Evolutionary conservation across 805 yeast species (phyloP), one percentile per base, ranked within the genome.

Genomic region (Starmerella khaoyaiensis): DNA sequence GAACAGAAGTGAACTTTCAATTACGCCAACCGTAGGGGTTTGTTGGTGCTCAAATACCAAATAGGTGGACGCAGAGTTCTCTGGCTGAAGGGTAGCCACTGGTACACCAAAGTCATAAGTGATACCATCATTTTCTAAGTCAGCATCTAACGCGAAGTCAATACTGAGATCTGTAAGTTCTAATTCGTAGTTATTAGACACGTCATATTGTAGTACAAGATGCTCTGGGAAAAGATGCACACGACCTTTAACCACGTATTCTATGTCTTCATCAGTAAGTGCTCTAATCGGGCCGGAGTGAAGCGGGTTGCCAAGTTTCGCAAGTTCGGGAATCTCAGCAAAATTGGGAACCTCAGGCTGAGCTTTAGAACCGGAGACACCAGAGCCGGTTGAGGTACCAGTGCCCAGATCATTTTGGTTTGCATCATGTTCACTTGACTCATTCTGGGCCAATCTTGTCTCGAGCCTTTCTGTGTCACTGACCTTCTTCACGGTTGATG

Each of bases 241-340:
- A 39, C 81, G 66, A 24, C 79, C 86, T 36, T 69, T 69, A 42
- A 90, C 93, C 30, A 83, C 86, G 58, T 84, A 83, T 61, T 90
- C 98, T 44, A 93, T 83, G 58, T 86, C 97, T 42, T 71, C 68
- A 58, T 90, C 98, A 17, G 97, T 86, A 52, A 87, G 71, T 47
- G 77, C 73, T 39, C 72, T 64, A 14, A n/a, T 21, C 24, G 65
- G 58, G 25, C 62, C 55, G 2, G 93, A 75, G 7, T 86, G 71
- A 44, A 84, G 64, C 44, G 84, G 66, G 25, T 69, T 58, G 45
- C 97, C 97, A 54, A 76, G 83, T 3, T 62, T 63, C 15, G 72
- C 67, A 51, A 86, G 68, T 54, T 83, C 90, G 18, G 83, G 77
- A 42, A 84, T 71, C 18, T 72, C 65, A 4, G 75, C 60, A 51